These are phyloP conservation scores for Kingdonia uniflora DNA, from an alignment of 164 flowering plant genomes.

Conservation along the genomic window DNA sequence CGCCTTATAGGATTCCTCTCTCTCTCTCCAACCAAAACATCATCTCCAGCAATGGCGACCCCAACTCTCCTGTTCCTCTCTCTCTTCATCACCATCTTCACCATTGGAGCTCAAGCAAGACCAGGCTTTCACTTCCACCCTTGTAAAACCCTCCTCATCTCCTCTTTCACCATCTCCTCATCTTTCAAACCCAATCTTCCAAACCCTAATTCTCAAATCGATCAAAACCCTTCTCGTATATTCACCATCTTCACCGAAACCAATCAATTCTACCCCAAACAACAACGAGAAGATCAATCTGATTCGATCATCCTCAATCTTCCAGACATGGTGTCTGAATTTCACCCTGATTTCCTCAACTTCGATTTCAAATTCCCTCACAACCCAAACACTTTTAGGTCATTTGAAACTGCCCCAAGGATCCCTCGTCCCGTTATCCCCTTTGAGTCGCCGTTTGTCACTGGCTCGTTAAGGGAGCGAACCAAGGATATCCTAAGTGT, in stretches of 20 bases:
- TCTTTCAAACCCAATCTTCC: constrained; percentile 7
- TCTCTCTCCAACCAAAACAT: not conserved
- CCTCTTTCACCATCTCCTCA: constrained; percentile 29
- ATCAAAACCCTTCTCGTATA: constrained; percentile 10
- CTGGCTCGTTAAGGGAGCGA: constrained; percentile 29
- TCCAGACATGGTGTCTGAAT: not conserved
- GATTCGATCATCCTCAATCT: constrained; percentile 8
- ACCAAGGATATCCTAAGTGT: constrained; percentile 39
- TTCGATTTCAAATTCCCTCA: not conserved
- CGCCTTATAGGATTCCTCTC: not conserved
- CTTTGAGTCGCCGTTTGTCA: constrained; percentile 5
- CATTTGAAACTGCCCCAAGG: no score
- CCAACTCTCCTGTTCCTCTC: constrained; percentile 8
- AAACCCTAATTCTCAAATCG: not conserved
- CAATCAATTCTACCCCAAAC: constrained; percentile 8
- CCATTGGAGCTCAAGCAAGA: constrained; percentile 25
- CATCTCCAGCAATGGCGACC: constrained; percentile 17
- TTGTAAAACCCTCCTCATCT: constrained; percentile 37
- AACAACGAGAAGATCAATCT: constrained; percentile 6
- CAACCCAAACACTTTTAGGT: no score
- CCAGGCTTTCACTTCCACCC: constrained; percentile 32
- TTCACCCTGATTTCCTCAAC: not conserved
- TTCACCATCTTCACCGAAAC: constrained; percentile 14
- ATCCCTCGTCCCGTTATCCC: not conserved
- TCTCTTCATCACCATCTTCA: constrained; percentile 1